Conservation (phyloP, 1,284 basidiomycete genomes). For the Coniferiporia weirii region DNA sequence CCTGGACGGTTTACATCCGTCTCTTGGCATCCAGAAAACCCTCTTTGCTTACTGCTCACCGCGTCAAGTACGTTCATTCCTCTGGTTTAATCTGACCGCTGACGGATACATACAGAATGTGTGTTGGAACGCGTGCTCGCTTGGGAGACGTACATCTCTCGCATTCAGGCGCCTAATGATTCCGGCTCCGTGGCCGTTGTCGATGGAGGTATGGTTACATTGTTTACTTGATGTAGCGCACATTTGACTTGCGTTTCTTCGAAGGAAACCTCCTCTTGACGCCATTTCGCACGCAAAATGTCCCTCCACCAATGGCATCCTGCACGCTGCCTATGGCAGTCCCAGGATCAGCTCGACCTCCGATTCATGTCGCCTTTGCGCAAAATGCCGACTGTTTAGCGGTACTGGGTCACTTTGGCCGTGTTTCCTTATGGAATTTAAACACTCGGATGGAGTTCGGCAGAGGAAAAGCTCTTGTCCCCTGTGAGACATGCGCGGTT, state of each 20-base stretch:
- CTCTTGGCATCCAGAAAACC: constrained; percentile 84
- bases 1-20: constrained; percentile 60
- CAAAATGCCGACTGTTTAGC: constrained; percentile 54
- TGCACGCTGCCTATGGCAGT: constrained; percentile 42
- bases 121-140: constrained; percentile 63
- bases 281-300: constrained; percentile 89
- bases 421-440: constrained; percentile 66
- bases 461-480: constrained; percentile 59
- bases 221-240: neutral
- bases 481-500: constrained; percentile 46
- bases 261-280: constrained; percentile 78
- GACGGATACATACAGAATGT: constrained; percentile 33
- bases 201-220: constrained; percentile 71
- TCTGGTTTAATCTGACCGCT: neutral
- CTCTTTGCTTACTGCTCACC: constrained; percentile 65
- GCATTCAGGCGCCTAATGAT: constrained; percentile 61
- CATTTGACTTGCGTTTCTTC: constrained; percentile 7
- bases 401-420: constrained; percentile 62
- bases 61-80: constrained; percentile 51
- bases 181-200: constrained; percentile 86
- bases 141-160: constrained; percentile 75
- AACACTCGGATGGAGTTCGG: constrained; percentile 59
- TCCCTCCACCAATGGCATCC: constrained; percentile 94
- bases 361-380: constrained; percentile 67
- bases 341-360: constrained; percentile 31